Conservation (phyloP, 2,329 filamentous ascomycete species). For the Emmonsiellopsis sp. region DNA sequence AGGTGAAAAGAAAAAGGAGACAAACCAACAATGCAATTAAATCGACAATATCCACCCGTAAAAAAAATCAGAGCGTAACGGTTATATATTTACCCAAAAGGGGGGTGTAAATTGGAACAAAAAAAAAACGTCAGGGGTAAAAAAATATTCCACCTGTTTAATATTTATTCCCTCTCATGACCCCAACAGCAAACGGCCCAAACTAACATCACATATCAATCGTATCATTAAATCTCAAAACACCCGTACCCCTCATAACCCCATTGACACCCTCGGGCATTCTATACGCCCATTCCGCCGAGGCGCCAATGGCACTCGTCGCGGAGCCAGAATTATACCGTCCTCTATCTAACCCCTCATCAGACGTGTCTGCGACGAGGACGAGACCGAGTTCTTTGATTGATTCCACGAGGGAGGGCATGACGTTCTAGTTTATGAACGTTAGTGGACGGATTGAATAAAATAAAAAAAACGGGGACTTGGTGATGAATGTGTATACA, state of each 20-base stretch:
- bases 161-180: too few species aligned
- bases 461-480: neutral
- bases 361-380: conserved; percentile 78
- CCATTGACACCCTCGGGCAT: conserved; percentile 80
- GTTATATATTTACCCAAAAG: neutral
- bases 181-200: neutral
- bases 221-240: conserved; percentile 86
- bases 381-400: conserved; percentile 93
- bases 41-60: too few species aligned
- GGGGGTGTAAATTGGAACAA: neutral
- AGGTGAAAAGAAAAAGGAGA: neutral
- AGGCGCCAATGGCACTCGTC: conserved; percentile 18
- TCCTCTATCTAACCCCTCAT: conserved; percentile 35
- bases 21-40: too few species aligned
- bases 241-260: conserved; percentile 72
- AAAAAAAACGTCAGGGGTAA: neutral
- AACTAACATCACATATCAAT: conserved; percentile 54
- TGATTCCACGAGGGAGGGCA: conserved; percentile 81
- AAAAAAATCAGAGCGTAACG: too few species aligned
- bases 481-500: conserved; percentile 26
- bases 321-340: conserved; percentile 15
- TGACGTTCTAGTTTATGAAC: conserved; percentile 61
- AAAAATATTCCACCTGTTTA: neutral
- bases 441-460: neutral
- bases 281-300: conserved; percentile 35